Evolutionary conservation across 352 stramenopile species (phyloP), one percentile per base, ranked within the genome.

Genomic region (Phytophthora vignae): DNA sequence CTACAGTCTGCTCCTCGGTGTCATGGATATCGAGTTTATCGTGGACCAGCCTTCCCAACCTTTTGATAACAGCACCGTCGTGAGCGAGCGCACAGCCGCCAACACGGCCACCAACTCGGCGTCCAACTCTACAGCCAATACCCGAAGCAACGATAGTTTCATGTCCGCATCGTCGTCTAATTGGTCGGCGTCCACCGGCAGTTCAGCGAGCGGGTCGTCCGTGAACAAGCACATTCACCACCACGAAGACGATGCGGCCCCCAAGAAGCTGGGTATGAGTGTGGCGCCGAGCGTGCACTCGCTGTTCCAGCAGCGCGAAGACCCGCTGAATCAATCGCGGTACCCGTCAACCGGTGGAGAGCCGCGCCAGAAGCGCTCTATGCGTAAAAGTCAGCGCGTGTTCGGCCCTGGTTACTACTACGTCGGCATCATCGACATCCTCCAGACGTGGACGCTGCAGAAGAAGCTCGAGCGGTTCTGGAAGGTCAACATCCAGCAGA

Each of bases 351-450:
- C 46, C 6, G 61, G 60, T 42, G 61, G 61, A 2, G 60, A 67
- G 33, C 73, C 78, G 2, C 77, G 66, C 15, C 55, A 74, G 4
- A 83, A 83, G 69, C 73, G 72, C 21, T 84, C 85, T 8, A 84
- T 96, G 74, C 83, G 85, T 21, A 86, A 91, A 49, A 94, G 86
- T 63, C 87, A 92, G 66, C 82, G 84, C 9, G 82, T 96, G 36
- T 93, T 94, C 36, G 91, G 90, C 0, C 91, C 91, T 0, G 90
- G 86, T 12, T 92, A 91, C 61, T 98, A 97, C 75, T 96, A 96
- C 72, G 81, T 98, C 2, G 92, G 92, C 12, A 81, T 98, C 31
- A 98, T 98, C 61, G 92, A 98, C 71, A 97, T 98, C 50, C 54
- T 98, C 44, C 92, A 98, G 75, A 91, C 88, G 52, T 98, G 88